Evolutionary conservation across 768 basidiomycete genomes (phyloP), one percentile per base, ranked within the genome.

Genomic region (Dioszegia aurantiaca): DNA sequence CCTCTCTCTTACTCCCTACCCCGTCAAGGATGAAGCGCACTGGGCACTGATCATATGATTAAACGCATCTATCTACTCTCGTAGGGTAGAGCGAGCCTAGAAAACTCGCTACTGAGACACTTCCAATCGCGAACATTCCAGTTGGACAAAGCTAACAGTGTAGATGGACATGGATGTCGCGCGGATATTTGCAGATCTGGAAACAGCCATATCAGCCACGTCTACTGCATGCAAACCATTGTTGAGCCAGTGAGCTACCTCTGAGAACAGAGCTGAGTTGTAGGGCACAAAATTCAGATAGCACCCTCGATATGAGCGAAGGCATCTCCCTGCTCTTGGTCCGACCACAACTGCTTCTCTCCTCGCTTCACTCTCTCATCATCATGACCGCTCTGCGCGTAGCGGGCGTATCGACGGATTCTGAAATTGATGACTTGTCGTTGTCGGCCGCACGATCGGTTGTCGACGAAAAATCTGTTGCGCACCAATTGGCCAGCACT

Each of bases 241-340:
- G 19, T 19, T 64, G 23, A 59, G 47, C 19, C 65, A 68, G 69
- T 70, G 49, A 56, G 69, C 36, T 14, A 16, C 31, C 33, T 12
- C 9, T 46, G 10, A 21, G 31, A 17, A 11, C 27, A 30, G 26
- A 43, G 24, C 43, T 51, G 36, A 41, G 16, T 37, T 11, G 43
- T 61, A 65, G 72, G 59, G 55, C 55, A 16, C 56, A 60, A 49
- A 55, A 48, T 23, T 12, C 54, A 17, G 64, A 67, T 45, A 24
- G 57, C 21, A 62, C 67, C 8, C 61, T 70, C 19, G 72, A 75
- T 27, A 65, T 67, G 52, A 52, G 62, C 6, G 42, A 58, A 28
- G 95, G 95, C 37, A 90, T 99, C 60, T 97, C 95, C 0, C 81
- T 99, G 4, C 81, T 99, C 23, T 88, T 89, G 11, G 78, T 92